A percentile compares a stretch with the other conserved stretches of the same genome.
phyloP scores from a whole-genome alignment of 148 eudicot species.

The Vaccinium macrocarpon region DNA sequence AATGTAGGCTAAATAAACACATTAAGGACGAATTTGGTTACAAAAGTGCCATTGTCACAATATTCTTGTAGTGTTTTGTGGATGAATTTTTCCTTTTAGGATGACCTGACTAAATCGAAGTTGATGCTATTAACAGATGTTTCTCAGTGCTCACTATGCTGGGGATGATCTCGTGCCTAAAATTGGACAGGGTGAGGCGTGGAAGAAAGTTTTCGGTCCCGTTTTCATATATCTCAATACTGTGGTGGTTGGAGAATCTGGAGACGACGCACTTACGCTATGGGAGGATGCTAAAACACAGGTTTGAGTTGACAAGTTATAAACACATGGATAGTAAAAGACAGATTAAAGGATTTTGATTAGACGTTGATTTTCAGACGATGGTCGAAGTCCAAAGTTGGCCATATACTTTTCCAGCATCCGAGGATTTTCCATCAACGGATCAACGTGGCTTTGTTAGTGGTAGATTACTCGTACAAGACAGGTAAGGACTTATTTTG shows the following conservation, averaged over 20 bases:
- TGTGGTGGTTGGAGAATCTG: slow-evolving; percentile 23
- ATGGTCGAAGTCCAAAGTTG: slow-evolving; percentile 56
- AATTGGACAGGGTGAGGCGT: slow-evolving; percentile 65
- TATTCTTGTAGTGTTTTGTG: background rate
- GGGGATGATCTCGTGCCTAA: slow-evolving; percentile 72
- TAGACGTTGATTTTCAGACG: slow-evolving; percentile 28
- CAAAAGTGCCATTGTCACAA: background rate
- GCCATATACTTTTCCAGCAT: slow-evolving; percentile 85
- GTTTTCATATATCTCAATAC: slow-evolving; percentile 83
- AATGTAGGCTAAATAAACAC: background rate
- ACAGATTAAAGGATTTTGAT: background rate
- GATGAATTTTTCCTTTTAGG: background rate
- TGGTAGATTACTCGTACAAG: slow-evolving; percentile 64
- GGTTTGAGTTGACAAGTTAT: slow-evolving; percentile 33
- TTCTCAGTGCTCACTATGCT: slow-evolving; percentile 76
- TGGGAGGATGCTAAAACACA: slow-evolving; percentile 93
- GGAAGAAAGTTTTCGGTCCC: slow-evolving; percentile 97
- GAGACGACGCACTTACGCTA: slow-evolving; percentile 53
- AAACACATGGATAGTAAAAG: background rate
- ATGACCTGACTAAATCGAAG: background rate
- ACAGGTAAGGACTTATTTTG: slow-evolving; percentile 42
- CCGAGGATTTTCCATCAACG: slow-evolving; percentile 69
- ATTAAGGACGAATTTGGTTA: background rate
- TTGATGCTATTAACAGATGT: slow-evolving; percentile 46
- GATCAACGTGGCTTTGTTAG: slow-evolving; percentile 60